Evolutionary conservation across 129 eudicot species (phyloP).

Genomic region (Kitagawia praeruptora): DNA sequence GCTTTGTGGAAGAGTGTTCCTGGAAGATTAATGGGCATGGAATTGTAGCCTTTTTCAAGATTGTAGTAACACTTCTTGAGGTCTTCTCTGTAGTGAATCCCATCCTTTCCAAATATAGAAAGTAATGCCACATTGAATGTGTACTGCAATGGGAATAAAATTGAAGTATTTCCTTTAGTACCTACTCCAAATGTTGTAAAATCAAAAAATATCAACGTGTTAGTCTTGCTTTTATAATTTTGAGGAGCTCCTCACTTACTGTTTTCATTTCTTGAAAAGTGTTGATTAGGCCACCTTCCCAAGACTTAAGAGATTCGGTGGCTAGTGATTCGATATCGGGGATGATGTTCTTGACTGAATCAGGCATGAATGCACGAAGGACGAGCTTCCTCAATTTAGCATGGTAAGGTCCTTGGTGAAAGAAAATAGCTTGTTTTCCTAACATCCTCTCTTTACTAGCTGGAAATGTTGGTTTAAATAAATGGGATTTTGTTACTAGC

Average conservation of each 20-base stretch:
- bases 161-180: not conserved
- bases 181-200: not conserved
- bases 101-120: slow-evolving; percentile 91
- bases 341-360: slow-evolving; percentile 49
- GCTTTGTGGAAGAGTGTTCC: slow-evolving; percentile 86
- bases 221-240: not conserved
- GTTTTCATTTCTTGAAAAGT: slow-evolving; percentile 92
- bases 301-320: slow-evolving; percentile 30
- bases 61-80: slow-evolving; percentile 84
- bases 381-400: slow-evolving; percentile 66
- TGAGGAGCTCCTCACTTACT: slow-evolving; percentile 30
- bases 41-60: slow-evolving; percentile 92
- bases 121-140: slow-evolving; percentile 91
- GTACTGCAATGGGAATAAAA: slow-evolving; percentile 39
- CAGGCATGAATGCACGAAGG: slow-evolving; percentile 80
- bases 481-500: slow-evolving; percentile 58
- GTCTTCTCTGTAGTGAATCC: slow-evolving; percentile 71
- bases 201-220: not conserved
- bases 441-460: slow-evolving; percentile 97
- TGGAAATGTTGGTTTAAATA: slow-evolving; percentile 95
- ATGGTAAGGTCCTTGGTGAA: slow-evolving; percentile 94
- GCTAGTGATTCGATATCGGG: slow-evolving; percentile 65
- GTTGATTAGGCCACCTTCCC: slow-evolving; percentile 54
- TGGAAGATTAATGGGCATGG: slow-evolving; percentile 87
- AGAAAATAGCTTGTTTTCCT: slow-evolving; percentile 94